These are phyloP conservation scores for Pythium brachiatum DNA, from an alignment of 352 stramenopile species.

Conservation along the genomic window DNA sequence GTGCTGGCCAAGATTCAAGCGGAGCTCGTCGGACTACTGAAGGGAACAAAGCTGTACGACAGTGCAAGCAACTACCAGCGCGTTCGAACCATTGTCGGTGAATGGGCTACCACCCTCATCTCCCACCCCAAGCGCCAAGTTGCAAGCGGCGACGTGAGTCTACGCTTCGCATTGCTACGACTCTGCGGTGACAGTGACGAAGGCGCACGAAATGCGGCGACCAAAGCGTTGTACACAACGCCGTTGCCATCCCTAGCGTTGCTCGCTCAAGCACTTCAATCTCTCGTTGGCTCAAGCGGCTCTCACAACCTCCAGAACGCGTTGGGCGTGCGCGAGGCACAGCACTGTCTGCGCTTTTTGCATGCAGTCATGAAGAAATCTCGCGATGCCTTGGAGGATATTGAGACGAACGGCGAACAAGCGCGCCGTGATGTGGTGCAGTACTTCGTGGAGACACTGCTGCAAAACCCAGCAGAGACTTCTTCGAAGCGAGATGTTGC, in stretches of 20 bases:
- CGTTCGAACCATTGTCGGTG: slow-evolving; percentile 53
- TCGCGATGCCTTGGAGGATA: slow-evolving; percentile 20
- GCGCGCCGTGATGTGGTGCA: slow-evolving; percentile 30
- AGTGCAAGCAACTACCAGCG: slow-evolving; percentile 54
- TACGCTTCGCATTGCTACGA: slow-evolving; percentile 64
- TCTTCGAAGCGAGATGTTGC: slow-evolving; percentile 10
- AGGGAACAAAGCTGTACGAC: slow-evolving; percentile 62
- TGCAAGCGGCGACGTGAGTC: slow-evolving; percentile 13
- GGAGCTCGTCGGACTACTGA: slow-evolving; percentile 54
- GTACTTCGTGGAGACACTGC: slow-evolving; percentile 51
- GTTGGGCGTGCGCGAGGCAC: slow-evolving; percentile 31
- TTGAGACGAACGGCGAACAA: slow-evolving; percentile 20
- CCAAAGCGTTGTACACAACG: slow-evolving; percentile 16
- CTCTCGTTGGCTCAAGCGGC: background rate
- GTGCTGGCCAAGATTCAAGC: slow-evolving; percentile 40
- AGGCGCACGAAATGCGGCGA: slow-evolving; percentile 10
- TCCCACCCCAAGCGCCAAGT: background rate
- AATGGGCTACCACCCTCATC: slow-evolving; percentile 54
- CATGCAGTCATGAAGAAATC: slow-evolving; percentile 39
- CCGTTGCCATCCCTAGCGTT: slow-evolving; percentile 10
- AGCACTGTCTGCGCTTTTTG: slow-evolving; percentile 58
- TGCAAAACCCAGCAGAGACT: slow-evolving; percentile 10
- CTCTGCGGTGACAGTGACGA: slow-evolving; percentile 30
- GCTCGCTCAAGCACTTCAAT: slow-evolving; percentile 6
- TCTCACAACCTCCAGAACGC: slow-evolving; percentile 37